A percentile compares a stretch with the other conserved stretches of the same genome.
Evolutionary conservation across 306 rosid species (phyloP).

Genomic region (Macrotyloma uniflorum): DNA sequence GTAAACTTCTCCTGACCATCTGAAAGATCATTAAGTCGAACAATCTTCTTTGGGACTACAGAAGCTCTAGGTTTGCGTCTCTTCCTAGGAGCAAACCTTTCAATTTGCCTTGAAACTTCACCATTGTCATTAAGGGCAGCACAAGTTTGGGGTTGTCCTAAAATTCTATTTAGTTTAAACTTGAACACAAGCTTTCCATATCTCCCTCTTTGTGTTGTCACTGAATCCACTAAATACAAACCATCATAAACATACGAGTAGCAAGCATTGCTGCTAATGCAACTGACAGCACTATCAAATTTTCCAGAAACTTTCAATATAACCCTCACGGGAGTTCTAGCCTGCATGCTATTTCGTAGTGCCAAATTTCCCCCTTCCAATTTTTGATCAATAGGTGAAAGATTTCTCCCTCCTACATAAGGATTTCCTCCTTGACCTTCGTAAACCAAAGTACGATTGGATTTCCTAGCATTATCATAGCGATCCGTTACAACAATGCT

Average conservation of each 20-base stretch:
- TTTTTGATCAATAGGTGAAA: too few species aligned
- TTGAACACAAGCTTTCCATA: conserved; percentile 49
- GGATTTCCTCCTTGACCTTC: conserved; percentile 57
- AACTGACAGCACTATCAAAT: background rate
- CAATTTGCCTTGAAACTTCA: conserved; percentile 1
- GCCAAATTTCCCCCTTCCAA: conserved; percentile 70
- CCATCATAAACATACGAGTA: conserved; percentile 45
- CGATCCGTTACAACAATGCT: conserved; percentile 46
- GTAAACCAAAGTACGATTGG: conserved; percentile 35
- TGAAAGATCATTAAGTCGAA: conserved; percentile 38
- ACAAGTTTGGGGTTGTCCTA: conserved; percentile 6
- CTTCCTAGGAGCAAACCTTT: background rate
- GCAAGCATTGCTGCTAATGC: background rate
- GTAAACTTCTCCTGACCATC: conserved; percentile 45
- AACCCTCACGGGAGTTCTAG: conserved; percentile 46
- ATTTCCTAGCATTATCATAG: conserved; percentile 45
- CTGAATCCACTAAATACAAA: conserved; percentile 36
- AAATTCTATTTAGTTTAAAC: conserved; percentile 32
- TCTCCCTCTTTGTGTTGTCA: conserved; percentile 36
- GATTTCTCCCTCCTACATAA: accelerated
- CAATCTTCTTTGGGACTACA: background rate
- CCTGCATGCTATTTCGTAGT: conserved; percentile 45
- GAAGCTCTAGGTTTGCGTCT: background rate
- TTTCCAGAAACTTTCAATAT: conserved; percentile 18
- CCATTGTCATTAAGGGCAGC: background rate